phyloP scores from a whole-genome alignment of 345 rosid species.

The Eucalyptus lansdowneana region DNA sequence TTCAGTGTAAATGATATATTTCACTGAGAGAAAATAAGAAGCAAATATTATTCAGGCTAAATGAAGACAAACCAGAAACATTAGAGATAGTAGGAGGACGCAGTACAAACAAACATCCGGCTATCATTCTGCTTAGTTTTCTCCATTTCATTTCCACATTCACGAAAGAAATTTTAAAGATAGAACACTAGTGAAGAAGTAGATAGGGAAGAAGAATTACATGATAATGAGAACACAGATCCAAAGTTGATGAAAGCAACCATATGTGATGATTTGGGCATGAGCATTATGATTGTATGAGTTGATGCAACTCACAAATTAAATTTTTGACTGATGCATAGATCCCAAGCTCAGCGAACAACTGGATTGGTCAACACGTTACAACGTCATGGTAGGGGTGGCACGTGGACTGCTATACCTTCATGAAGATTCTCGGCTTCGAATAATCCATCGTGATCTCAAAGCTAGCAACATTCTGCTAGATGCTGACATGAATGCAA shows the following conservation, averaged over 20 bases:
- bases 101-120: too few relatives aligned
- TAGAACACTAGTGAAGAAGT: neutral
- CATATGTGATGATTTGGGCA: too few relatives aligned
- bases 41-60: too few relatives aligned
- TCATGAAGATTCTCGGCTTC: constrained; percentile 32
- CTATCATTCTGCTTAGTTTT: neutral
- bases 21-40: neutral
- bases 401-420: constrained; percentile 19
- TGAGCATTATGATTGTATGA: neutral
- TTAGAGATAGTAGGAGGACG: too few relatives aligned
- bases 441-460: constrained; percentile 61
- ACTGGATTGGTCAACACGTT: constrained; percentile 36
- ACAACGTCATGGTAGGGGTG: constrained; percentile 16
- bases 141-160: neutral
- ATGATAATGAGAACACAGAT: neutral
- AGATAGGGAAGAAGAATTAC: neutral
- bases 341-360: constrained; percentile 11
- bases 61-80: neutral
- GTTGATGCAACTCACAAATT: neutral
- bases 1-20: neutral
- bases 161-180: neutral
- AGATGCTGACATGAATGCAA: constrained; percentile 43
- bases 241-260: neutral
- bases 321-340: neutral
- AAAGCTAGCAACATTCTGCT: constrained; percentile 44